A percentile compares a stretch with the other conserved stretches of the same genome.
Evolutionary conservation across 1,284 basidiomycete genomes (phyloP).

Genomic region (Sporisorium iseilematis-ciliati): DNA sequence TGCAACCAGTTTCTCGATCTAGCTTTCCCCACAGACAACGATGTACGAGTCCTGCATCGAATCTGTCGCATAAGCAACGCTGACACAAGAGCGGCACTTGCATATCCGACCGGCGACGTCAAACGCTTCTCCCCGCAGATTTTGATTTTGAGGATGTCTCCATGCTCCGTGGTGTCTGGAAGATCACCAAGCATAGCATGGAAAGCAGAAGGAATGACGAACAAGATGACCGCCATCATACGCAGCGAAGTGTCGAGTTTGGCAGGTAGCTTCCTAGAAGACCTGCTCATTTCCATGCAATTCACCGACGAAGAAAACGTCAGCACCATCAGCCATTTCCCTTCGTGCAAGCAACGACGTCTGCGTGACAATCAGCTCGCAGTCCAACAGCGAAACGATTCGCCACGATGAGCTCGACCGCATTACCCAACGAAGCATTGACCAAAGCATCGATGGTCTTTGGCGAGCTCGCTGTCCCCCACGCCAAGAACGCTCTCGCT

Average conservation of each 20-base stretch:
- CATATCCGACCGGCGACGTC: too few species aligned
- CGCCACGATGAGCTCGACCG: conserved; percentile 64
- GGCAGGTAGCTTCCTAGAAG: conserved; percentile 48
- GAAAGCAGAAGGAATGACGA: conserved; percentile 63
- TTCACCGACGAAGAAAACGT: conserved; percentile 64
- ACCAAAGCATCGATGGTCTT: too few species aligned
- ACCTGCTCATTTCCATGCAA: conserved; percentile 57
- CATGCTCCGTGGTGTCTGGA: conserved; percentile 45
- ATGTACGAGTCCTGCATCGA: too few species aligned
- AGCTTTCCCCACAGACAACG: too few species aligned
- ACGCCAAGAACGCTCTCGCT: background rate
- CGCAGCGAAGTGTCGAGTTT: conserved; percentile 57
- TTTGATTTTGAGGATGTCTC: conserved; percentile 59
- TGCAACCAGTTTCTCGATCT: too few species aligned
- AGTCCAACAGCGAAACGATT: conserved; percentile 65
- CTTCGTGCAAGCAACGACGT: conserved; percentile 60
- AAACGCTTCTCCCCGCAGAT: too few species aligned
- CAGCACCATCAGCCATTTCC: conserved; percentile 60
- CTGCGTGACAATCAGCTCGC: conserved; percentile 62
- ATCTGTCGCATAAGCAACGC: too few species aligned
- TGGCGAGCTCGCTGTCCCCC: background rate
- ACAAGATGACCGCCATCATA: conserved; percentile 64
- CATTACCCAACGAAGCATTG: conserved; percentile 59
- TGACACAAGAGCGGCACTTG: too few species aligned
- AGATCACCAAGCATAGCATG: conserved; percentile 58